phyloP scores from a whole-genome alignment of 2,329 filamentous ascomycete genomes.

The Geosmithia morbida region DNA sequence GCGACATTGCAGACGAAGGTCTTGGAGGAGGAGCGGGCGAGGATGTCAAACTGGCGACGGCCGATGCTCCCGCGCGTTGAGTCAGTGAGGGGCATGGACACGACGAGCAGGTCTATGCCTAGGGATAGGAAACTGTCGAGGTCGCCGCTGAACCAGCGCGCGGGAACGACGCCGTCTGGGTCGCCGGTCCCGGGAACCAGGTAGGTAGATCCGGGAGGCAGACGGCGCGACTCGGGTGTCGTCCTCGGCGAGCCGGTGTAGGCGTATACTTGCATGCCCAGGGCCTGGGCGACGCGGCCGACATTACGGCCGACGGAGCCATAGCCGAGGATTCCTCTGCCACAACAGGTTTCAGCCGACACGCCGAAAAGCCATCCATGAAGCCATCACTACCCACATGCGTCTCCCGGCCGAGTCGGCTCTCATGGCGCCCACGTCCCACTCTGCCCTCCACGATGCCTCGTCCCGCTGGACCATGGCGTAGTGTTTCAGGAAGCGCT shows the following conservation, averaged over 20 bases:
- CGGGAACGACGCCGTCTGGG: conserved; percentile 23
- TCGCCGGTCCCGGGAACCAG: conserved; percentile 48
- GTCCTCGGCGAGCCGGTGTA: conserved; percentile 47
- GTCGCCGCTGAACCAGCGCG: conserved; percentile 25
- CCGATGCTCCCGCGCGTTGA: conserved; percentile 25
- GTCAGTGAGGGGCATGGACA: conserved; percentile 24
- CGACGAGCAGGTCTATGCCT: conserved; percentile 26
- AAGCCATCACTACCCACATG: too few relatives aligned
- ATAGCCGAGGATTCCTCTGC: conserved; percentile 25
- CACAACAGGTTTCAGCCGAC: neutral
- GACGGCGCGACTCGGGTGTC: conserved; percentile 41
- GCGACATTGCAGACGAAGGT: conserved; percentile 54
- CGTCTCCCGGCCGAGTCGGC: conserved; percentile 18
- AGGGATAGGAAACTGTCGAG: conserved; percentile 26
- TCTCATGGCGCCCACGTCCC: neutral
- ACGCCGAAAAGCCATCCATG: too few relatives aligned
- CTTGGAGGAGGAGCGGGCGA: conserved; percentile 14
- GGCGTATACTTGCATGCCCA: conserved; percentile 55
- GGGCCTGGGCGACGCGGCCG: conserved; percentile 33
- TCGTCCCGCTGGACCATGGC: conserved; percentile 12
- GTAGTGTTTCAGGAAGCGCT: conserved; percentile 15
- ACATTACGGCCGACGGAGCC: conserved; percentile 28
- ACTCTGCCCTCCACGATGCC: conserved; percentile 4
- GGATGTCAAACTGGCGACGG: conserved; percentile 23
- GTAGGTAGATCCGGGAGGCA: conserved; percentile 32